Evolutionary conservation across 2,329 filamentous ascomycete genomes (phyloP), one percentile per base, ranked within the genome.

Genomic region (Penicillium sp.): DNA sequence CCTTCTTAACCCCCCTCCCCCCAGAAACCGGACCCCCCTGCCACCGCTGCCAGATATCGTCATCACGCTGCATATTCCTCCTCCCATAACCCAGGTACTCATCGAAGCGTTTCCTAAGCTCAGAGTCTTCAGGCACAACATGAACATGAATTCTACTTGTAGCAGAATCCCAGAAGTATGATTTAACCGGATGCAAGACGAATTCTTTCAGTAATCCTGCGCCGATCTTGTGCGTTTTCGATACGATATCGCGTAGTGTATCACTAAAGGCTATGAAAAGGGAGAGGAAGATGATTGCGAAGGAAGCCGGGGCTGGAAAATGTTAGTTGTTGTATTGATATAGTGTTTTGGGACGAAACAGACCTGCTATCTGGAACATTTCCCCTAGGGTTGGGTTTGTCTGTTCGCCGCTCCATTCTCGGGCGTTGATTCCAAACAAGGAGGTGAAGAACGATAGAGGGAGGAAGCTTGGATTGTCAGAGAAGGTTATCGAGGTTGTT

Each of bases 371-470:
- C 3, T 62, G 55, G n/a, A 71, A 58, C 62, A 71, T 69, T 15
- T 59, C 43, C 15, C 52, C 58, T 15, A 73, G 50, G 6, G 58
- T 58, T 31, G 81, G 77, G 23, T 80, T 74, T n/a, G 68, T 59
- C 9, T 68, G 61, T 17, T 75, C 75, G 2, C 77, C 80, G 31
- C 81, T 82, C 85, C 85, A 87, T 70, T 87, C 84, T 4, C 71
- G 73, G 3, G 84, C 84, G 64, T 88, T 88, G 80, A 88, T 87
- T 53, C 86, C 85, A 54, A 88, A 88, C 0, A 88, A 68, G 3
- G 83, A 82, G 0, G 85, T 87, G 70, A 88, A 88, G 74, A 88
- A 88, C 19, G 82, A 85, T 6, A 88, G 69, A 0, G 86, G 86
- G 1, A 87, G 73, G 72, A 86, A 88, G 21, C 73, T 75, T 35